These are phyloP conservation scores for Phytophthora meadii DNA, from an alignment of 352 stramenopile genomes.

Conservation along the genomic window DNA sequence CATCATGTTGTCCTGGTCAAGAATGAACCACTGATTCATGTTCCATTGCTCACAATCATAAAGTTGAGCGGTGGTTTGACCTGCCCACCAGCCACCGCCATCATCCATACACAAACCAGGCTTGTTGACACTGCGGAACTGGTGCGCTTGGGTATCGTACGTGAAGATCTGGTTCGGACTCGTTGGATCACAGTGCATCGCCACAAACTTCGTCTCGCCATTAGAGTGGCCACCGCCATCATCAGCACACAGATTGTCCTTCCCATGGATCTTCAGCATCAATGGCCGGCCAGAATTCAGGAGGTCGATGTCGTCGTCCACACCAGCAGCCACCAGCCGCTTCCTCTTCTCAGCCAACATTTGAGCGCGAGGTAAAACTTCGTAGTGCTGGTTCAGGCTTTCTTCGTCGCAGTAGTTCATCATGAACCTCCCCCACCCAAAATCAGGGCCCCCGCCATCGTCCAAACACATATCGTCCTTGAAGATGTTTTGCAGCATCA, in stretches of 20 bases:
- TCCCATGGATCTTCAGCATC: conserved; percentile 30
- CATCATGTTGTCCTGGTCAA: conserved; percentile 35
- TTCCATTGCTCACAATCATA: conserved; percentile 30
- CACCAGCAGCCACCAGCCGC: conserved; percentile 13
- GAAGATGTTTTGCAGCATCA: conserved; percentile 38
- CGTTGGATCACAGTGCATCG: conserved; percentile 24
- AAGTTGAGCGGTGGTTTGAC: conserved; percentile 18
- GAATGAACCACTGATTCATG: conserved; percentile 31
- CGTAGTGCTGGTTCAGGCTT: conserved; percentile 50
- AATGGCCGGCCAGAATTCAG: conserved; percentile 22
- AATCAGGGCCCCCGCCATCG: conserved; percentile 25
- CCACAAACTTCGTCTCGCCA: conserved; percentile 28
- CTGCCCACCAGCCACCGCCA: conserved; percentile 19
- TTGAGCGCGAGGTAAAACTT: conserved; percentile 23
- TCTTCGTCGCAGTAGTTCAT: conserved; percentile 19
- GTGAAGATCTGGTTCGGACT: conserved; percentile 36
- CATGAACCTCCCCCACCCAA: conserved; percentile 11
- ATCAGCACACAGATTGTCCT: conserved; percentile 40
- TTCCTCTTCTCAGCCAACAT: conserved; percentile 25
- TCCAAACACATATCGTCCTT: conserved; percentile 48
- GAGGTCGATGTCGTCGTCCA: conserved; percentile 26
- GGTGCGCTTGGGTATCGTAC: conserved; percentile 25
- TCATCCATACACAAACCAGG: conserved; percentile 29
- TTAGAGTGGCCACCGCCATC: conserved; percentile 34
- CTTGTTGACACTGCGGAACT: conserved; percentile 20